Conservation (phyloP, 805 yeast species). For the Kodamaea neixiangensis region DNA sequence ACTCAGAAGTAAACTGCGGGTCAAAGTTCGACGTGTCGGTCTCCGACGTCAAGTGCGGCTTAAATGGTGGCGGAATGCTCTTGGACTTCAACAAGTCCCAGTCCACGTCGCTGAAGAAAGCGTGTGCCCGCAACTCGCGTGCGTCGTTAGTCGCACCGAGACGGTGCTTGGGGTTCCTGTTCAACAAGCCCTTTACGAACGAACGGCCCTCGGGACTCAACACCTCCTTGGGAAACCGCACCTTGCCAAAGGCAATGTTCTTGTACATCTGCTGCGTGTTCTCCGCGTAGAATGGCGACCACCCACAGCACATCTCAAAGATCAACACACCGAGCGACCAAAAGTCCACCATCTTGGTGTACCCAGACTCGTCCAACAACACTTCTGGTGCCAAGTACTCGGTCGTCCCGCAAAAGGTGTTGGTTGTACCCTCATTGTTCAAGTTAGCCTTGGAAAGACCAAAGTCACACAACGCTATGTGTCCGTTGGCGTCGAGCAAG, state of each 20-base stretch:
- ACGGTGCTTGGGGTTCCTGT: slow-evolving; percentile 94
- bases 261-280: slow-evolving; percentile 98
- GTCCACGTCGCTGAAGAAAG: slow-evolving; percentile 88
- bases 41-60: slow-evolving; percentile 88
- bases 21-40: slow-evolving; percentile 96
- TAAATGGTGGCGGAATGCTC: slow-evolving; percentile 93
- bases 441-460: slow-evolving; percentile 94
- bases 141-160: slow-evolving; percentile 92
- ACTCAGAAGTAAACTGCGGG: slow-evolving; percentile 93
- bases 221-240: slow-evolving; percentile 94
- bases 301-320: slow-evolving; percentile 99
- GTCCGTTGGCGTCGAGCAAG: slow-evolving; percentile 93
- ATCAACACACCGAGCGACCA: slow-evolving; percentile 97
- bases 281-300: slow-evolving; percentile 98
- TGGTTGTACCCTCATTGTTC: slow-evolving; percentile 83
- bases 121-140: slow-evolving; percentile 86
- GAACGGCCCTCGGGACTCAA: slow-evolving; percentile 90
- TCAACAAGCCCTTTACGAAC: slow-evolving; percentile 91
- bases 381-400: slow-evolving; percentile 98
- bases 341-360: slow-evolving; percentile 98
- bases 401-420: slow-evolving; percentile 97
- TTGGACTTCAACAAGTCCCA: slow-evolving; percentile 80
- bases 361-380: slow-evolving; percentile 90
- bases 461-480: slow-evolving; percentile 95
- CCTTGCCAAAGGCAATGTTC: slow-evolving; percentile 98